Conservation (phyloP, 2,329 filamentous ascomycete genomes). For the Endoconidiophora laricicola region DNA sequence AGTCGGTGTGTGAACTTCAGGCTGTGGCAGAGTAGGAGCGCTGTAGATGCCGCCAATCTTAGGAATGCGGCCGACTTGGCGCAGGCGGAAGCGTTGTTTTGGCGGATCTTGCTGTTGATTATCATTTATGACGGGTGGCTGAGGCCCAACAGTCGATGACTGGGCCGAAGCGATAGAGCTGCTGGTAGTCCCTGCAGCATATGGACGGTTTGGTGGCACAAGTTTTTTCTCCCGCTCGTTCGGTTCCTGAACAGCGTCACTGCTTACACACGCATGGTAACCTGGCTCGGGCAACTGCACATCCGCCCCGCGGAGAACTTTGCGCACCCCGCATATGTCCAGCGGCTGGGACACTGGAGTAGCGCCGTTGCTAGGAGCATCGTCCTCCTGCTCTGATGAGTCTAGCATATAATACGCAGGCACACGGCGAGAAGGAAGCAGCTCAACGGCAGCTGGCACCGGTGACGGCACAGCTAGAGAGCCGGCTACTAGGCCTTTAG, state of each 20-base stretch:
- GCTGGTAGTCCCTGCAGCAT: background rate
- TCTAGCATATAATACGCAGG: conserved; percentile 44
- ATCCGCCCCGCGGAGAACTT: conserved; percentile 2
- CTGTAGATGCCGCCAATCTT: conserved; percentile 48
- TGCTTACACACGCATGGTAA: background rate
- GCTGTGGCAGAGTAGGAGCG: conserved; percentile 22
- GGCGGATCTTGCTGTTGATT: background rate
- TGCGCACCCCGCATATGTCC: conserved; percentile 5
- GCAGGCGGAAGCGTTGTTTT: conserved; percentile 39
- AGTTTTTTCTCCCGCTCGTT: background rate
- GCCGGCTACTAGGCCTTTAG: background rate
- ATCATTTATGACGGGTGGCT: background rate
- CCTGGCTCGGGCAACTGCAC: background rate
- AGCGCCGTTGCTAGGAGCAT: background rate
- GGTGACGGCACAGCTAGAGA: conserved; percentile 19
- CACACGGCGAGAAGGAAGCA: conserved; percentile 30
- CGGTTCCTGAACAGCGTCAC: background rate
- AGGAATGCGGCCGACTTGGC: conserved; percentile 74
- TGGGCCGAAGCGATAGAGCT: background rate
- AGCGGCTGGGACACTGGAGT: background rate
- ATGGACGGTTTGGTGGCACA: background rate
- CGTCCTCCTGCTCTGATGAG: conserved; percentile 33
- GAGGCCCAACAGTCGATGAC: conserved; percentile 2
- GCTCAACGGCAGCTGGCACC: conserved; percentile 32
- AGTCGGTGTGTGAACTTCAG: background rate